Evolutionary conservation across 208 protist species (phyloP), one percentile per base, ranked within the genome.

Genomic region (Leishmania martiniquensis): DNA sequence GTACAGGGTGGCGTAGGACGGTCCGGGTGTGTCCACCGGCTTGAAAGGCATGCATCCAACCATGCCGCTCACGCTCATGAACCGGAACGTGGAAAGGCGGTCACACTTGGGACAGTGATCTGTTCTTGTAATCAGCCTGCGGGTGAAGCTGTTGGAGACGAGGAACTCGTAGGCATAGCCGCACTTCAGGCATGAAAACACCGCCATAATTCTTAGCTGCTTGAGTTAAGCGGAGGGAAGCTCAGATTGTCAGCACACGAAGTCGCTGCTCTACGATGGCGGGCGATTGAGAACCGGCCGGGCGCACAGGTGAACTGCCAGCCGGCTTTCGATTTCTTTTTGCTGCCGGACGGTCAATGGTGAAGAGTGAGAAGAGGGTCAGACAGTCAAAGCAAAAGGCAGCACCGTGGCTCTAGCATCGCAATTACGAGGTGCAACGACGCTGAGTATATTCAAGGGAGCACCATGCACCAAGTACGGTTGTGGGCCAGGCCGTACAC

Each of bases 101-200:
- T 95, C 89, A 34, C 91, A 95, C 51, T 87, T 87, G 42, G 91
- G 88, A 60, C 91, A 95, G 79, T 93, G 87, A 69, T 95, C 91
- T 42, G 83, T 83, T 42, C 91, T 82, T 4, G 81, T 80, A 4
- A 85, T 68, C 10, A 95, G 80, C 65, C 77, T 88, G 17, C 89
- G 72, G 25, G 51, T 72, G 76, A 89, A 95, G 63, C 75, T 89
- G 74, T 91, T 93, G 4, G 91, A 93, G n/a, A 95, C 85, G 65
- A 92, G 80, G 72, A 93, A 93, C 73, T 95, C 89, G 68, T 93
- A 93, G 81, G 92, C 92, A 79, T 91, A 95, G 57, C 89, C 91
- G 70, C 91, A 95, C 25, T 84, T 79, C 25, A 93, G 29, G 49
- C 91, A 95, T 4, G 91, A 95, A 83, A 95, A 95, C 15, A 95